Base-by-base conservation (phyloP, 1,139 yeast species). In the Lizanozyma gosingica region DNA sequence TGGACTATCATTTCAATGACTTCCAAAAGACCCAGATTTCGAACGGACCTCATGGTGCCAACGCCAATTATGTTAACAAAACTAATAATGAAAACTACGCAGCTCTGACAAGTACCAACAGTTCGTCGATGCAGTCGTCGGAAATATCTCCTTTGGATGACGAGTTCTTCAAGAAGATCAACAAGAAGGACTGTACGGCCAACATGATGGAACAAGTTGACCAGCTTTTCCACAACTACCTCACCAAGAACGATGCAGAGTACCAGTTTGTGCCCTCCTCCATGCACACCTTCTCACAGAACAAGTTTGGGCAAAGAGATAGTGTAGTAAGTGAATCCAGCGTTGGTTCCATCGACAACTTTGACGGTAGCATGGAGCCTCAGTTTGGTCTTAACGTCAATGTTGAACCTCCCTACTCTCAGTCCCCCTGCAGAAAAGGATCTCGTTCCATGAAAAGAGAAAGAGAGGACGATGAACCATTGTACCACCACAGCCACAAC, bases 71-170 rank as follows among this genome's bases (percentile, higher is more conserved):
- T 11, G 11, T 22, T 6, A 22, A 22, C 11, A 22, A 6, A 6
- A 22, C 29, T 11, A 22, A 22, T 22, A 22, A 22, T 22, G 9
- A 6, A 6, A 22, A 22, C 11, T 22, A 22, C 11, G 29, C 29
- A 22, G 29, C 29, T 6, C 29, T 22, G 29, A 6, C 11, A 11
- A 6, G 9, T 6, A 22, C 29, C 29, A 22, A 22, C 11, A 22
- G 9, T 22, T 22, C 29, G 11, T 22, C 29, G 6, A 6, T 22
- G 11, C 29, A 22, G 29, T 22, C 29, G 29, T 22, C 29, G 6
- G 29, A 45, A 41, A 43, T 48, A 27, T 44, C 48, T 29, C 54
- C 54, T 11, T 44, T 51, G 36, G 54, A 51, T 33, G 54, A 51
- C 35, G 54, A 51, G 39, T 46, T 51, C 35, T 51, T 49, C 43